Evolutionary conservation across 495 filamentous ascomycete genomes (phyloP).

Genomic region (Parathielavia hyrcaniae): DNA sequence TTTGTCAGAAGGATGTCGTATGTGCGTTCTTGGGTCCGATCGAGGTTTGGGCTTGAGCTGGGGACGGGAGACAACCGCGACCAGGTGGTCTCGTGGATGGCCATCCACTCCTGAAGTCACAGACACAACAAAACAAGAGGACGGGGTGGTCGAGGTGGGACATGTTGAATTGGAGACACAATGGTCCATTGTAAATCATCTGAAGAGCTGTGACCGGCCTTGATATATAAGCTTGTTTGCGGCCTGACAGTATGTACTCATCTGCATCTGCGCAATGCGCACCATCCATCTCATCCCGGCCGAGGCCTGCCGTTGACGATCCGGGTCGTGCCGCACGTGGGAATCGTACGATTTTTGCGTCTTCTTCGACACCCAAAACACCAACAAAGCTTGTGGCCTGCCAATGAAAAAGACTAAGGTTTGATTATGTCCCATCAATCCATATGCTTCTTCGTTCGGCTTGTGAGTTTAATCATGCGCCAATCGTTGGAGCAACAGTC

Average conservation of each 20-base stretch:
- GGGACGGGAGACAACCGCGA: too few relatives aligned
- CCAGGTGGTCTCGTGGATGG: too few relatives aligned
- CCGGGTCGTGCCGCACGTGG: constrained; percentile 26
- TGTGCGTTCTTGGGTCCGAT: too few relatives aligned
- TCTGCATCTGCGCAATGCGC: constrained; percentile 8
- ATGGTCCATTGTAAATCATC: background rate
- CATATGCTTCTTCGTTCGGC: too few relatives aligned
- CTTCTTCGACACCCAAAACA: constrained; percentile 11
- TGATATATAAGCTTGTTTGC: constrained; percentile 17
- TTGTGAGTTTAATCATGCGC: too few relatives aligned
- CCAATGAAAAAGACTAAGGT: too few relatives aligned
- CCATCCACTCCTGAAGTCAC: too few relatives aligned
- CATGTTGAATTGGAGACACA: background rate
- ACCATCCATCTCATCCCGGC: constrained; percentile 15
- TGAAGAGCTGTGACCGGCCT: background rate
- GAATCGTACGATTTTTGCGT: constrained; percentile 32
- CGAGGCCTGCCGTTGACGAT: constrained; percentile 21
- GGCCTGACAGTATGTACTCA: background rate
- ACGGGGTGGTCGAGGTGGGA: background rate
- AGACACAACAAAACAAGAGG: background rate
- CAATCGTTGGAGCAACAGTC: too few relatives aligned
- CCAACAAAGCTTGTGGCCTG: background rate
- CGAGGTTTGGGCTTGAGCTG: too few relatives aligned
- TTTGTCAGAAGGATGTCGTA: too few relatives aligned
- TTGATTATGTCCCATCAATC: too few relatives aligned